phyloP scores from a whole-genome alignment of 2,329 filamentous ascomycete species.

The Aspergillus sp. region DNA sequence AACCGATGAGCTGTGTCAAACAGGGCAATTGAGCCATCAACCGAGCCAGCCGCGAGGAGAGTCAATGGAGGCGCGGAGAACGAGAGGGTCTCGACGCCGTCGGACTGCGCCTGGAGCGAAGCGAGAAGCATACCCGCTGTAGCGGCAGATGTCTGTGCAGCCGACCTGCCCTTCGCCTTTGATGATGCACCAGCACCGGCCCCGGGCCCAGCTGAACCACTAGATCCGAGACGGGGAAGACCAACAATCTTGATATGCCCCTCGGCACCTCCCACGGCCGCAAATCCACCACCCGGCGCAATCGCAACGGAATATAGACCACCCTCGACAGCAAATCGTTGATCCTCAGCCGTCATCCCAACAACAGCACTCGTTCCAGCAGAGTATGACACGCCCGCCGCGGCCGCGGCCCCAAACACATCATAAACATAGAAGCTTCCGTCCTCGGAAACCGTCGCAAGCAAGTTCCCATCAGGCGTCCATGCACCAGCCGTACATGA shows the following conservation, averaged over 20 bases:
- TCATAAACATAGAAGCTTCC: constrained; percentile 90
- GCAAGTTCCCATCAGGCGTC: constrained; percentile 80
- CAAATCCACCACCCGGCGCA: constrained; percentile 74
- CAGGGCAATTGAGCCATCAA: constrained; percentile 72
- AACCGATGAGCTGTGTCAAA: constrained; percentile 87
- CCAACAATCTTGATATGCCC: constrained; percentile 84
- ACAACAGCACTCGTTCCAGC: constrained; percentile 67
- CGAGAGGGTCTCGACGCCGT: constrained; percentile 74
- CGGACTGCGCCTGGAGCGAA: constrained; percentile 73
- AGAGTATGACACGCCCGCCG: constrained; percentile 57
- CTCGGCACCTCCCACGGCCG: constrained; percentile 83
- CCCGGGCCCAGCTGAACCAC: constrained; percentile 30
- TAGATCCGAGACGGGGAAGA: constrained; percentile 63
- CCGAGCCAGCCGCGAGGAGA: constrained; percentile 62
- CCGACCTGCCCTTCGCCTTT: constrained; percentile 50
- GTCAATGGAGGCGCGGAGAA: constrained; percentile 63
- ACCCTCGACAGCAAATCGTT: constrained; percentile 88
- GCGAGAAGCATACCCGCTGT: constrained; percentile 75
- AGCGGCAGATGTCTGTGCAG: constrained; percentile 35
- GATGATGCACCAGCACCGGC: constrained; percentile 37
- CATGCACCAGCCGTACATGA: constrained; percentile 87
- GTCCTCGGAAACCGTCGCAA: constrained; percentile 89
- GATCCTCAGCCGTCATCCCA: constrained; percentile 74
- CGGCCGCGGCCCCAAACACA: constrained; percentile 76
- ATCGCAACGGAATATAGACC: constrained; percentile 86